A percentile compares a stretch with the other conserved stretches of the same genome.
These are phyloP conservation scores for Calocybe gangraenosa DNA, from an alignment of 768 basidiomycete genomes.

Conservation along the genomic window DNA sequence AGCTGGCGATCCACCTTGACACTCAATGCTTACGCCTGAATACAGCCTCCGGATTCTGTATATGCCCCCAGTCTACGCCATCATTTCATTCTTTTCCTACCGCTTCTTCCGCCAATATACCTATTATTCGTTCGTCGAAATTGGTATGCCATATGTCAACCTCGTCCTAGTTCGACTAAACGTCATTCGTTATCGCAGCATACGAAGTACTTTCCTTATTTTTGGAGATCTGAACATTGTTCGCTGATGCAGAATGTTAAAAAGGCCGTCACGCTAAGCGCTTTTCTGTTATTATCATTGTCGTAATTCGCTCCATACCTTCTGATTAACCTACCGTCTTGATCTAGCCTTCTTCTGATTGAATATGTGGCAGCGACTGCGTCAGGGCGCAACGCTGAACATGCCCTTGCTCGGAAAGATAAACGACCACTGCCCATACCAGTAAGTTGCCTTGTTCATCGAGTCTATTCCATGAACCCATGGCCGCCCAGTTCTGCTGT, in stretches of 20 bases:
- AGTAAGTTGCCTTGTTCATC: constrained; percentile 21
- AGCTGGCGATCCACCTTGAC: not conserved
- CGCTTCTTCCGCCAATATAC: constrained; percentile 77
- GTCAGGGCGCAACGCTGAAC: constrained; percentile 54
- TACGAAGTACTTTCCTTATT: constrained; percentile 66
- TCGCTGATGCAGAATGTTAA: not conserved
- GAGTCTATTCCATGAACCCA: not conserved
- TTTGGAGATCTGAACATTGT: not conserved
- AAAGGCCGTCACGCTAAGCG: constrained; percentile 78
- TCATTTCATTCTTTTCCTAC: constrained; percentile 85
- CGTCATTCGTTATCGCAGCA: constrained; percentile 30
- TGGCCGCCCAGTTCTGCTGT: constrained; percentile 59
- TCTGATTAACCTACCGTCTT: not conserved
- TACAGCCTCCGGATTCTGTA: constrained; percentile 72
- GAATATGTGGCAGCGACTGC: constrained; percentile 80
- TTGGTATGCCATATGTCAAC: constrained; percentile 24
- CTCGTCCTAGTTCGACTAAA: not conserved
- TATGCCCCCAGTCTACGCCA: constrained; percentile 78
- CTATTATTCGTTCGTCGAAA: constrained; percentile 42
- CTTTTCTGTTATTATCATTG: constrained; percentile 64
- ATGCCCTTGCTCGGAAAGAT: constrained; percentile 75
- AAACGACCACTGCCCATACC: constrained; percentile 71
- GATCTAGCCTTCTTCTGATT: constrained; percentile 65
- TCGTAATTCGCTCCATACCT: not conserved
- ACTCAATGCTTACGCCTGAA: constrained; percentile 1